Evolutionary conservation across 2,329 filamentous ascomycete genomes (phyloP).

Genomic region (Chaetothyriales sp.): DNA sequence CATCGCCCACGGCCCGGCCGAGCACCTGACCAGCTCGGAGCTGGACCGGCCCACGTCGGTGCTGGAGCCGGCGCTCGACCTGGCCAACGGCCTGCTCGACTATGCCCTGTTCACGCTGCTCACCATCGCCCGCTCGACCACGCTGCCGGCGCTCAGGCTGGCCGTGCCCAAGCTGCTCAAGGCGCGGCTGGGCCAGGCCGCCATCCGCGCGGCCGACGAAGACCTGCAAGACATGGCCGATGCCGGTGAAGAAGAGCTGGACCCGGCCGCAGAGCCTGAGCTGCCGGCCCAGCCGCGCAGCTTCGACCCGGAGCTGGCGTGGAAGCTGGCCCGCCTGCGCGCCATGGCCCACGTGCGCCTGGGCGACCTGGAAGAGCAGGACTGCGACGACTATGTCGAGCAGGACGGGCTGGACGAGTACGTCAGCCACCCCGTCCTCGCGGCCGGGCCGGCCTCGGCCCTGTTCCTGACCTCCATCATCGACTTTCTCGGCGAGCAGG

Average conservation of each 20-base stretch:
- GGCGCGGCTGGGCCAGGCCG: constrained; percentile 72
- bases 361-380: constrained; percentile 94
- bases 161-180: constrained; percentile 80
- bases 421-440: constrained; percentile 28
- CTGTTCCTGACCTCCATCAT: constrained; percentile 93
- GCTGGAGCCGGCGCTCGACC: constrained; percentile 55
- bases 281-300: constrained; percentile 27
- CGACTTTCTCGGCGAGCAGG: constrained; percentile 86
- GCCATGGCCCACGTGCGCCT: constrained; percentile 98
- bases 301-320: constrained; percentile 85
- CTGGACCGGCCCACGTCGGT: constrained; percentile 67
- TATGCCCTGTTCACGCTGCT: constrained; percentile 86
- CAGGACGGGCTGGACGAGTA: constrained; percentile 53
- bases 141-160: constrained; percentile 59
- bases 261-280: constrained; percentile 44
- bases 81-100: constrained; percentile 87
- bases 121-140: constrained; percentile 63
- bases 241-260: constrained; percentile 56
- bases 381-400: constrained; percentile 79
- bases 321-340: constrained; percentile 81
- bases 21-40: constrained; percentile 81
- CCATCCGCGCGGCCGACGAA: constrained; percentile 69
- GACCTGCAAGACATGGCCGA: constrained; percentile 81
- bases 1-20: constrained; percentile 75
- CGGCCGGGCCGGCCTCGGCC: constrained; percentile 52